Evolutionary conservation across 23 red algal genomes (phyloP), one percentile per base, ranked within the genome.

Genomic region (Pyropia haitanensis): DNA sequence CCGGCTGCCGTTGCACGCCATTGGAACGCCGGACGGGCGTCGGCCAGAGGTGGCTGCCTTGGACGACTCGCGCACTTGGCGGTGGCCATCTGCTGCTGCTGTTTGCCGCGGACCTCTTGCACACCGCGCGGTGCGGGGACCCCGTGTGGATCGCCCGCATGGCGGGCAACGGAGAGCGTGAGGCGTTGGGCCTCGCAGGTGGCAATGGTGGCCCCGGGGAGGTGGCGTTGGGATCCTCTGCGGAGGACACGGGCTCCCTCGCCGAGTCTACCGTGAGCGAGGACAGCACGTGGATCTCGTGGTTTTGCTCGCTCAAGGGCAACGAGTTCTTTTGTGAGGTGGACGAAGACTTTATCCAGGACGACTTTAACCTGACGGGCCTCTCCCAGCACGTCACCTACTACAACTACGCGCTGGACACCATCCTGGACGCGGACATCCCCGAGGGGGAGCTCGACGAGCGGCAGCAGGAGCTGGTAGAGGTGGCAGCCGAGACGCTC

Each of bases 281-380:
- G 28, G 91, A 96, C 68, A 82, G 74, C 22, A 82, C 91, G 18
- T 96, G 92, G 92, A 89, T 96, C 53, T 81, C 81, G 5, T 96
- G 92, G 92, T 96, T 96, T 67, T 85, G 84, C 67, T 83, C 82
- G 18, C 74, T 96, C 50, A 96, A 89, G 39, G 92, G 92, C 20
- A 96, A 96, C 54, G 92, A 96, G 84, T 96, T 96, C 48, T 96
- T 96, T 53, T 96, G 92, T 65, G 92, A 96, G 70, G 82, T 87
- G 12, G 92, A 96, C 56, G 92, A 96, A 64, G 92, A 96, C 26
- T 96, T 96, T 60, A 96, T 96, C 60, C 78, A 96, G 31, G 92
- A 96, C 75, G 92, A 96, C 61, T 96, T 96, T 30, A 96, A 96
- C 71, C 64, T 96, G 13, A 89, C 84, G 8, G 84, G 92, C 17